Conservation (phyloP, 2,329 filamentous ascomycete species). For the Aspergillus sp. region DNA sequence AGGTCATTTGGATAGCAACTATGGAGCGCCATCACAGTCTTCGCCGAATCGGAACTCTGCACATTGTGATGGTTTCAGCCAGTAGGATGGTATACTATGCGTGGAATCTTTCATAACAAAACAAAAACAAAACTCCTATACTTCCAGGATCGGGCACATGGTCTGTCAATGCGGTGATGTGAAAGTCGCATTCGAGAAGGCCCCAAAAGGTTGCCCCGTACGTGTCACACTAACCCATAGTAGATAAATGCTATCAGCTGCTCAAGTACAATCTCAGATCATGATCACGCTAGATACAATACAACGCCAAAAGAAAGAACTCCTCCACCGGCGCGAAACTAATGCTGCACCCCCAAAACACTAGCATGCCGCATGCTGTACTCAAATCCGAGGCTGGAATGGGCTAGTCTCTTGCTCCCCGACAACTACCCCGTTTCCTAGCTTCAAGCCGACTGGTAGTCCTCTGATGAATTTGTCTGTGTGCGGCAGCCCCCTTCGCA, state of each 20-base stretch:
- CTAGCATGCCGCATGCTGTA: neutral
- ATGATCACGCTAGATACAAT: neutral
- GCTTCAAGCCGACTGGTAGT: constrained; percentile 50
- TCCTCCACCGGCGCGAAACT: neutral
- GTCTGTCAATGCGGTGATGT: neutral
- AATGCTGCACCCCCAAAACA: neutral
- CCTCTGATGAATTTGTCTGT: constrained; percentile 45
- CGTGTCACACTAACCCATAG: neutral
- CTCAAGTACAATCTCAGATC: neutral
- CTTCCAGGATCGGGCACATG: neutral
- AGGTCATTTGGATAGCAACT: neutral
- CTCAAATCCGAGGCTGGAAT: neutral
- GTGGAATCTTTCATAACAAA: neutral
- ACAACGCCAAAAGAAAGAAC: neutral
- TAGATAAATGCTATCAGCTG: neutral
- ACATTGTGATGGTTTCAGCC: too few species aligned
- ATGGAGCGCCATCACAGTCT: neutral
- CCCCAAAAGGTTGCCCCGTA: neutral
- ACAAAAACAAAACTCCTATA: neutral
- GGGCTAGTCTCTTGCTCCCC: constrained; percentile 28
- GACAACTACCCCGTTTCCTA: constrained; percentile 32
- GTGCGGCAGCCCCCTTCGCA: constrained; percentile 31
- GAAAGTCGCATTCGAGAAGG: neutral
- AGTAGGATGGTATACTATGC: too few species aligned
- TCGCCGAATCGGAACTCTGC: neutral